Evolutionary conservation across 225 moss, liverwort and hornwort genomes (phyloP).

Genomic region (Ulota crispa): DNA sequence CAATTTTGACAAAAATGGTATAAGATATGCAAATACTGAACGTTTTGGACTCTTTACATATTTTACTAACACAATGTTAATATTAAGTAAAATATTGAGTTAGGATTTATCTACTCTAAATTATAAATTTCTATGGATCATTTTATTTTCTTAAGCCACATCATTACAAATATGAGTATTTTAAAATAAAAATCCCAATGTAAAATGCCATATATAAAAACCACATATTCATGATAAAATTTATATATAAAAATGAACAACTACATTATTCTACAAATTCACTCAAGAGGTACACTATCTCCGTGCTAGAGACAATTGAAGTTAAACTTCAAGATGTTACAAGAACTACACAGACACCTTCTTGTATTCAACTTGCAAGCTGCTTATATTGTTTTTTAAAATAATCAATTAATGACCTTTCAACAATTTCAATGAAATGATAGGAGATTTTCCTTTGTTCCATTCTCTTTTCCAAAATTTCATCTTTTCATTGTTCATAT

Average conservation of each 20-base stretch:
- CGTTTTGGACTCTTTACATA: neutral
- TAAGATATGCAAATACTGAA: neutral
- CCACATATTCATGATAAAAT: neutral
- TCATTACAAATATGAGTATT: neutral
- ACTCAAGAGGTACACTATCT: no score
- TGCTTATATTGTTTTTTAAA: neutral
- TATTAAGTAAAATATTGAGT: neutral
- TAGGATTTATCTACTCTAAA: neutral
- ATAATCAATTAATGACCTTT: neutral
- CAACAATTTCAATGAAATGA: neutral
- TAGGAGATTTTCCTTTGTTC: neutral
- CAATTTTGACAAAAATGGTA: neutral
- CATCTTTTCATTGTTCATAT: neutral
- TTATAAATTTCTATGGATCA: neutral
- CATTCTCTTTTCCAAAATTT: neutral
- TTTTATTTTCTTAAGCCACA: neutral
- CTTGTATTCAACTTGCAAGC: neutral
- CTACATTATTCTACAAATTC: neutral
- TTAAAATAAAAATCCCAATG: neutral
- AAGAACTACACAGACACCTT: neutral
- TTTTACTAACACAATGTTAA: fast-evolving
- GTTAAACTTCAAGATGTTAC: neutral
- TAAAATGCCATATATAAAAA: neutral
- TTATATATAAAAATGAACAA: neutral
- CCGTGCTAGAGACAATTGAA: neutral